Evolutionary conservation across 1,139 yeast genomes (phyloP).

Genomic region (Wickerhamomyces sp.): DNA sequence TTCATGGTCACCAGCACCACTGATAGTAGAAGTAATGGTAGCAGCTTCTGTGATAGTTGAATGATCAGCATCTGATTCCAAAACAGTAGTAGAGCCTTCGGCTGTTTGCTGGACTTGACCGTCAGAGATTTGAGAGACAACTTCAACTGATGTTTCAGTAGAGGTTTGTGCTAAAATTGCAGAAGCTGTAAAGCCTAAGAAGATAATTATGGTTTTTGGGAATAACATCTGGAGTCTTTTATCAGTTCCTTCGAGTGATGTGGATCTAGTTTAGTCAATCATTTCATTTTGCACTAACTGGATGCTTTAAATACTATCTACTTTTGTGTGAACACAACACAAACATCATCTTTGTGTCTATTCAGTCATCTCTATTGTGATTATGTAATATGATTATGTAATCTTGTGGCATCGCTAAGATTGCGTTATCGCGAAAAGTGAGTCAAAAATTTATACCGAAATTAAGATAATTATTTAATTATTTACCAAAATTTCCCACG

Average conservation of each 20-base stretch:
- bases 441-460: slow-evolving; percentile 1
- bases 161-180: neutral
- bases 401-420: neutral
- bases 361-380: neutral
- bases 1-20: neutral
- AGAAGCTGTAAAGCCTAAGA: slow-evolving; percentile 1
- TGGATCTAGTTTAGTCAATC: no score
- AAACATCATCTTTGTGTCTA: neutral
- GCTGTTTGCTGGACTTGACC: slow-evolving; percentile 28
- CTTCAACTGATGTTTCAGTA: slow-evolving; percentile 11
- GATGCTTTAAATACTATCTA: no score
- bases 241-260: neutral
- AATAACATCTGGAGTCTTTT: neutral
- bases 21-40: neutral
- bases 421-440: neutral
- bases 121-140: slow-evolving; percentile 23
- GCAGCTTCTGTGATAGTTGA: neutral
- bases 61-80: neutral
- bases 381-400: no score
- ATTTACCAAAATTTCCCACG: no score
- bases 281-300: no score
- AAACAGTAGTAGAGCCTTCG: neutral
- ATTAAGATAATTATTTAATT: no score
- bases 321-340: neutral
- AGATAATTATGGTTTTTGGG: neutral